Evolutionary conservation across 768 basidiomycete genomes (phyloP).

Genomic region (Amanita rubescens): DNA sequence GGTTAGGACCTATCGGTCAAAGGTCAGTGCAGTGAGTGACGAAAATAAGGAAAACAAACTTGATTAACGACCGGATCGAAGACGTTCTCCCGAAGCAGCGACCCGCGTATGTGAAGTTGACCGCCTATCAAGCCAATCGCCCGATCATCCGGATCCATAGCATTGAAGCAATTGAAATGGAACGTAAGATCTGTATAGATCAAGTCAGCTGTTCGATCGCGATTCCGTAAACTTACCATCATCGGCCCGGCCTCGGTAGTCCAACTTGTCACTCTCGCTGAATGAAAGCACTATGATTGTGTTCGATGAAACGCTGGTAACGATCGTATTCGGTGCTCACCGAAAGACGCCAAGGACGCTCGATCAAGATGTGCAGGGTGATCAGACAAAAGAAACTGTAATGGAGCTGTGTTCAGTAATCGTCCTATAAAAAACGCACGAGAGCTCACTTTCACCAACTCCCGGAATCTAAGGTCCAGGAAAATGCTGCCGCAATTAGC

Average conservation of each 20-base stretch:
- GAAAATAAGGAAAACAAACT: conserved; percentile 30
- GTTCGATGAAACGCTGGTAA: conserved; percentile 3
- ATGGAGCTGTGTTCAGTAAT: neutral
- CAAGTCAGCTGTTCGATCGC: neutral
- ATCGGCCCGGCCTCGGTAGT: conserved; percentile 44
- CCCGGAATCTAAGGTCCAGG: conserved; percentile 79
- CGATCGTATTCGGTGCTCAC: conserved; percentile 23
- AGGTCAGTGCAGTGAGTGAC: neutral
- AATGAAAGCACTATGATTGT: conserved; percentile 61
- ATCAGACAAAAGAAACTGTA: conserved; percentile 51
- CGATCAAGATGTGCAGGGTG: conserved; percentile 81
- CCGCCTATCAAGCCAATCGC: conserved; percentile 76
- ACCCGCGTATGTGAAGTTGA: conserved; percentile 80
- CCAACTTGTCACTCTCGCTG: conserved; percentile 81
- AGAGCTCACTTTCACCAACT: conserved; percentile 45
- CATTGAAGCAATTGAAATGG: conserved; percentile 80
- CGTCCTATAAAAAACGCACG: no score
- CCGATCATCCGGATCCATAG: conserved; percentile 75
- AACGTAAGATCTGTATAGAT: conserved; percentile 60
- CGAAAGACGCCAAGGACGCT: conserved; percentile 78
- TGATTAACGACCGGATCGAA: conserved; percentile 84
- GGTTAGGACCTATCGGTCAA: conserved; percentile 50
- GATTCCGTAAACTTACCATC: conserved; percentile 45
- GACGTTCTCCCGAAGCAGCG: conserved; percentile 72
- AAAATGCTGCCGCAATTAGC: conserved; percentile 85